Evolutionary conservation across 2,329 filamentous ascomycete genomes (phyloP), one percentile per base, ranked within the genome.

Genomic region (Arthrobotrys entomopaga): DNA sequence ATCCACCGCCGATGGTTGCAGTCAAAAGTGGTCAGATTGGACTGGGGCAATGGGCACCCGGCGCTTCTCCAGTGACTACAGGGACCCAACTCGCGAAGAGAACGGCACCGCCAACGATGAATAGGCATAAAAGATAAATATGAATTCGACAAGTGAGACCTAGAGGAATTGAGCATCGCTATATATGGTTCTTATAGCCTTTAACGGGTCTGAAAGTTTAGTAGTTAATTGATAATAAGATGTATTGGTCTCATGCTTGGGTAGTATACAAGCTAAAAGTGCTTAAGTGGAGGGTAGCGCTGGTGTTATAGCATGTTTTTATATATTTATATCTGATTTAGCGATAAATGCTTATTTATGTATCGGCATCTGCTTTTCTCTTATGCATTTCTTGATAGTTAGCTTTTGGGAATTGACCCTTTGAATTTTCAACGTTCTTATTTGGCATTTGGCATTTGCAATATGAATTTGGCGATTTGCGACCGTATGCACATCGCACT

Each of bases 11-110:
- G 11, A 43, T 74, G 52, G 29, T 64, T 6, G 63, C 58, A 24
- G 20, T 74, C 13, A 74, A 67, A 46, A 67, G 57, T 20, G 70
- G 70, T 1, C 63, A 74, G 50, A 74, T 74, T n/a, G 70, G 70
- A 24, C 16, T 74, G 22, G 70, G 70, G 13, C 38, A 67, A 38
- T 74, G 70, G 70, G 42, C 19, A 11, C 40, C 70, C 3, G 70
- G 46, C 20, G 50, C 40, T 16, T 42, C 70, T 48, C 63, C 57
- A 13, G 50, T 56, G 20, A 40, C 57, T n/a, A 50, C 70, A 26
- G 43, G 43, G 7, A 10, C 50, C 24, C 58, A 61, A 19, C 58
- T 26, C 3, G 58, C 58, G 43, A 61, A 61, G 22, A 61, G 58
- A 19, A 61, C 58, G 13, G 20, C 58, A 13, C 11, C 52, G n/a